These are phyloP conservation scores for Sporisorium sorghi DNA, from an alignment of 1,284 basidiomycete genomes.

Conservation along the genomic window DNA sequence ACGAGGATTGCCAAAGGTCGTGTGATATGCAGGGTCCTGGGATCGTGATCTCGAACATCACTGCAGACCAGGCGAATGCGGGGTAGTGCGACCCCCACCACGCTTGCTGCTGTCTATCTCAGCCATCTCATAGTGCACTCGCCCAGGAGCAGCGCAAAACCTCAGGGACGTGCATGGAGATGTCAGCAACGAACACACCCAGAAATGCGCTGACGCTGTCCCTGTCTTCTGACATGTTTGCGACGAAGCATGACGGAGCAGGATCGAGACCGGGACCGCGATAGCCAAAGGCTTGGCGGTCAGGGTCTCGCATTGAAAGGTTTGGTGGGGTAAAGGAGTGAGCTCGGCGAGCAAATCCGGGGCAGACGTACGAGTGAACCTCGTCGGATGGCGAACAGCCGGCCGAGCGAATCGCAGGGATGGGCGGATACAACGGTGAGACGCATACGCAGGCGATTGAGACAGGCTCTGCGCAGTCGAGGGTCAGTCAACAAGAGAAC, in stretches of 20 bases:
- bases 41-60: neutral
- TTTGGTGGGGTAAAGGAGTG: conserved; percentile 1
- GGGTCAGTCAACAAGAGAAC: neutral
- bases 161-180: too few species aligned
- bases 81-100: too few species aligned
- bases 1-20: neutral
- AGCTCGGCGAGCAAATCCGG: neutral
- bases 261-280: too few species aligned
- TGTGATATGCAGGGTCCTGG: conserved; percentile 2
- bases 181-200: neutral
- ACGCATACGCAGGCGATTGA: neutral
- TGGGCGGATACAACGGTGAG: conserved; percentile 23
- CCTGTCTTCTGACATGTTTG: neutral
- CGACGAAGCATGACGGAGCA: neutral
- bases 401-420: conserved; percentile 11
- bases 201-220: too few species aligned
- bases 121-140: too few species aligned
- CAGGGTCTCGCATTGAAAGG: conserved; percentile 7
- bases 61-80: neutral
- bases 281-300: conserved; percentile 17
- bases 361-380: conserved; percentile 9
- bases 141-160: too few species aligned
- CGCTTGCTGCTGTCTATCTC: neutral
- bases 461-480: neutral
- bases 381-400: neutral